Conservation (phyloP, 495 filamentous ascomycete species). For the Penicillium verhagenii region DNA sequence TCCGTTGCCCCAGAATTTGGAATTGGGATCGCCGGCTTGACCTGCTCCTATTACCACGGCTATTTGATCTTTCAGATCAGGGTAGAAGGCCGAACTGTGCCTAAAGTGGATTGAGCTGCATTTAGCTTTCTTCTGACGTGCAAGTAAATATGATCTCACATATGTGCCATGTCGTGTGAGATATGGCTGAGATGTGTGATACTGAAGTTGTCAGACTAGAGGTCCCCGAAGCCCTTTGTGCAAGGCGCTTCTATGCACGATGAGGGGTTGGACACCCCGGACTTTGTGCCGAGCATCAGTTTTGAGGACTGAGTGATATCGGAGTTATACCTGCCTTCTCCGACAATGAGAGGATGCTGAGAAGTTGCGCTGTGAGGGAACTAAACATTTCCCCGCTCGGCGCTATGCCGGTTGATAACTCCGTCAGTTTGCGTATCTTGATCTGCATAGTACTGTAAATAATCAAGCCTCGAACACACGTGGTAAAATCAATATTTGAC, state of each 20-base stretch:
- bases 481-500: too few species aligned
- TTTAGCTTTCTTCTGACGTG: not conserved
- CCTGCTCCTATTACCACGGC: constrained; percentile 50
- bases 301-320: not conserved
- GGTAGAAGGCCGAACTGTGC: constrained; percentile 14
- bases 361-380: not conserved
- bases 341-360: not conserved
- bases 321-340: not conserved
- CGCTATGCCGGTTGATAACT: not conserved
- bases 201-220: not conserved
- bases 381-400: constrained; percentile 4
- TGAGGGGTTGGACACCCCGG: not conserved
- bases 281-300: not conserved
- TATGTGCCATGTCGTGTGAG: not conserved
- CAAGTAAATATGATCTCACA: not conserved
- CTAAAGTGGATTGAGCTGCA: not conserved
- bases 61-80: constrained; percentile 32
- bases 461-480: too few species aligned
- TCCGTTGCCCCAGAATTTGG: constrained; percentile 44
- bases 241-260: not conserved
- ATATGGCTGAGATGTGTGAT: not conserved
- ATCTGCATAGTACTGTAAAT: too few species aligned
- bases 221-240: not conserved
- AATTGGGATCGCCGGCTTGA: constrained; percentile 24
- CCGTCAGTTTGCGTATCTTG: too few species aligned